phyloP scores from a whole-genome alignment of 2,329 filamentous ascomycete genomes.

The Ampelomyces quisqualis region DNA sequence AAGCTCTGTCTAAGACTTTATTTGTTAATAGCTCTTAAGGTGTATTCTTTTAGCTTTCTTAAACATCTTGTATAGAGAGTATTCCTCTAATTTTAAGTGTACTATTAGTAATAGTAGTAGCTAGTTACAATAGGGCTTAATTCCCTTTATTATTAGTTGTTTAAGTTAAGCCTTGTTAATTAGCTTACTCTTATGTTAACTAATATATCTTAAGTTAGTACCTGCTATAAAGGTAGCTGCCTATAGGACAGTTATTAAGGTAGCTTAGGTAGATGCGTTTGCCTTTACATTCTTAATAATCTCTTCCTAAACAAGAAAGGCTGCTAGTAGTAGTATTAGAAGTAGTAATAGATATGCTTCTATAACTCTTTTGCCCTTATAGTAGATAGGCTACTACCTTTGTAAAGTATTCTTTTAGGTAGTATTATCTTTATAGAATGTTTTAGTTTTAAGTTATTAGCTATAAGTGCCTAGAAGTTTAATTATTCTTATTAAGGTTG shows the following conservation, averaged over 20 bases:
- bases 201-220: background rate
- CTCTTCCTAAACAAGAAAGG: constrained; percentile 1
- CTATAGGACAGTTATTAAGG: constrained; percentile 2
- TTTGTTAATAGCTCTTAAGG: background rate
- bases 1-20: background rate
- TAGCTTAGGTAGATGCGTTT: background rate
- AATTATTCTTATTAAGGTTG: constrained; percentile 1
- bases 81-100: background rate
- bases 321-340: background rate
- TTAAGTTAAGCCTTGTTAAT: constrained; percentile 3
- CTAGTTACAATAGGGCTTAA: constrained; percentile 1
- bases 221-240: constrained; percentile 5
- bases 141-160: background rate
- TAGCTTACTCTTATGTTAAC: background rate
- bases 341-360: background rate
- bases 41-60: background rate
- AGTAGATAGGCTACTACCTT: background rate
- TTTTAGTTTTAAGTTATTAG: background rate
- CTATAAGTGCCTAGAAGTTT: background rate
- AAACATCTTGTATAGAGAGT: background rate
- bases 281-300: background rate
- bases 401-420: background rate
- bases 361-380: constrained; percentile 1
- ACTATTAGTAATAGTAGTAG: constrained; percentile 1
- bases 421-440: constrained; percentile 4